These are phyloP conservation scores for Lanmaoa rubissima DNA, from an alignment of 768 basidiomycete species.

Conservation along the genomic window DNA sequence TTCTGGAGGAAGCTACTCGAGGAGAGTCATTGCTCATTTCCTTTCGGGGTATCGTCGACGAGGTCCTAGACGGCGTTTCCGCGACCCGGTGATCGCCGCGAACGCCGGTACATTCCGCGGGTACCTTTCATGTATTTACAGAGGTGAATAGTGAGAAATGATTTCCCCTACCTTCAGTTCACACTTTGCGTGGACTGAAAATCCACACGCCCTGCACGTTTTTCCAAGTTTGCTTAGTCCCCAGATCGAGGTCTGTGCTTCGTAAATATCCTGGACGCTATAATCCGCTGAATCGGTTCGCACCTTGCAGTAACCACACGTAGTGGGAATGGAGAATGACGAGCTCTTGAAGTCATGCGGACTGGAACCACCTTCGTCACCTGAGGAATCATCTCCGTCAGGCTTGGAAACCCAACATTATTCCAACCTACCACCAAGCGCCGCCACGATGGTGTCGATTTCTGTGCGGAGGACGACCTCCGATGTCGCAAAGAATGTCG, in stretches of 20 bases:
- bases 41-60: conserved; percentile 35
- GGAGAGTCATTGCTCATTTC: conserved; percentile 24
- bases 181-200: conserved; percentile 82
- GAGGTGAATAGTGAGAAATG: neutral
- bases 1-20: conserved; percentile 4
- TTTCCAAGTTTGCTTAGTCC: conserved; percentile 86
- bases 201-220: conserved; percentile 72
- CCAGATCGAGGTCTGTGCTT: conserved; percentile 73
- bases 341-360: conserved; percentile 85
- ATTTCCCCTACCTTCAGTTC: conserved; percentile 66
- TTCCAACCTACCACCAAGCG: conserved; percentile 57
- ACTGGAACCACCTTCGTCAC: conserved; percentile 66
- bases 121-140: conserved; percentile 46
- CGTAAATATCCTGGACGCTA: conserved; percentile 4
- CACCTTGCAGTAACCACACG: conserved; percentile 82
- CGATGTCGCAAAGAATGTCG: conserved; percentile 51
- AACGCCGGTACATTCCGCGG: conserved; percentile 59
- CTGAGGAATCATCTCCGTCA: conserved; percentile 37
- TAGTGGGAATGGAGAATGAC: conserved; percentile 81
- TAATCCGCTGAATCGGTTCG: conserved; percentile 8
- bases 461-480: conserved; percentile 62
- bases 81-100: conserved; percentile 27
- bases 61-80: conserved; percentile 30
- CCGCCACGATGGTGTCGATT: conserved; percentile 54
- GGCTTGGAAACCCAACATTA: neutral